A percentile compares a stretch with the other conserved stretches of the same genome.
phyloP scores from a whole-genome alignment of 306 rosid species.

The Luffa aegyptiaca region DNA sequence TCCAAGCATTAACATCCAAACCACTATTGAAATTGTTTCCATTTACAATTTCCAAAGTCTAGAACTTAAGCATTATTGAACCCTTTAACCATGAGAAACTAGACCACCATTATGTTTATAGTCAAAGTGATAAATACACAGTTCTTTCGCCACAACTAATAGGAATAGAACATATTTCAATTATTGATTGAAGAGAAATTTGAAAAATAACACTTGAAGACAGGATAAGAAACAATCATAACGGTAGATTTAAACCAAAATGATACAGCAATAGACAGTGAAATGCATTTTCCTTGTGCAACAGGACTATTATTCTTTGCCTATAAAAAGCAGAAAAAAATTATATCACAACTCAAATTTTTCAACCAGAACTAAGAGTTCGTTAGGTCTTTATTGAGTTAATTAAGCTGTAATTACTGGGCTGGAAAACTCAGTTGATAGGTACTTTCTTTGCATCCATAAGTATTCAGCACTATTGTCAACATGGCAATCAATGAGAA shows the following conservation, averaged over 20 bases:
- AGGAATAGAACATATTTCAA: too few relatives aligned
- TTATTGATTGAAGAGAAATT: too few relatives aligned
- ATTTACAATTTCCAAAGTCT: not conserved
- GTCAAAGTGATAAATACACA: not conserved
- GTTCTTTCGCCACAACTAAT: too few relatives aligned
- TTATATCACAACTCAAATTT: not conserved
- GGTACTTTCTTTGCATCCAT: not conserved
- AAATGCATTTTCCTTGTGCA: conserved; percentile 86
- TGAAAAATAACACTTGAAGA: conserved; percentile 34
- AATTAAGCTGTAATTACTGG: not conserved
- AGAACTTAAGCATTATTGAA: not conserved
- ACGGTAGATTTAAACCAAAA: conserved; percentile 90
- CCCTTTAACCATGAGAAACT: not conserved
- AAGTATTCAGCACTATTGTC: not conserved
- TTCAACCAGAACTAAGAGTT: not conserved
- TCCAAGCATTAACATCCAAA: too few relatives aligned
- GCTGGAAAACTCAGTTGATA: not conserved
- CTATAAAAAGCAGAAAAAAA: conserved; percentile 25
- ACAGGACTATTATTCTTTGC: conserved; percentile 74
- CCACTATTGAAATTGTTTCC: too few relatives aligned
- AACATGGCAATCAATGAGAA: not conserved
- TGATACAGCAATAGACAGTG: conserved; percentile 71
- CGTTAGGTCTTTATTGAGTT: not conserved
- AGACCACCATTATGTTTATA: not conserved
- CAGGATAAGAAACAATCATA: conserved; percentile 72